Base-by-base conservation (phyloP, 148 eudicot species). In the Agrostemma githago region DNA sequence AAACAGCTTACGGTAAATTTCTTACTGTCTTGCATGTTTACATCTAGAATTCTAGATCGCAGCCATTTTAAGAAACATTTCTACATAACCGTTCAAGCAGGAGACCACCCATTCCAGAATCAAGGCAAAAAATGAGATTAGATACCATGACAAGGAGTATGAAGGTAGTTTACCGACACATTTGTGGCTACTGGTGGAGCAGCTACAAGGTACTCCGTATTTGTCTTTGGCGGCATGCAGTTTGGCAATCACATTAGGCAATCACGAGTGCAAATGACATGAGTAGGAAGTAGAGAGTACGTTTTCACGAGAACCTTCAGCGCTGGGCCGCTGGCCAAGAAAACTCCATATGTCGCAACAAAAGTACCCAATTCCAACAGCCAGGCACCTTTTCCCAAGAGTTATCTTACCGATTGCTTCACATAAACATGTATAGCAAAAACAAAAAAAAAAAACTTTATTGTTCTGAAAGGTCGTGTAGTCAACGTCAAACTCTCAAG, bases 231-330 rank as follows among this genome's bases (percentile, higher is more conserved):
- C 83, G 51, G 87, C 88, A 72, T 90, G 94, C 76, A 96, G 83
- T 75, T 90, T 92, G 39, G 86, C 81, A 66, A 89, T 73, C 34
- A 96, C 65, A 74, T 57, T 73, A 6, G 97, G 94, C 43, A 96
- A 76, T 66, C n/a, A n/a, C n/a, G 34, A 65, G 21, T 38, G 53
- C 15, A 39, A 8, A 40, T 15, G 15, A 48, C 34, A n/a, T n/a
- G 14, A 38, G 58, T 34, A 51, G 56, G 14, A 57, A 0, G 14
- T 65, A 14, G 61, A 20, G 8, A 73, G 73, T 87, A 95, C 98
- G 97, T 90, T 90, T 77, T 78, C 99, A 82, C 89, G 96, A 76
- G 97, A 88, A 71, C 94, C 97, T 78, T 86, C 89, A 66, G 80
- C 63, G 64, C 87, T 82, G 26, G 89, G 84, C 73, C 63, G 64